Base-by-base conservation (phyloP, 2,329 filamentous ascomycete species). In the Lasiodiplodia sp. region DNA sequence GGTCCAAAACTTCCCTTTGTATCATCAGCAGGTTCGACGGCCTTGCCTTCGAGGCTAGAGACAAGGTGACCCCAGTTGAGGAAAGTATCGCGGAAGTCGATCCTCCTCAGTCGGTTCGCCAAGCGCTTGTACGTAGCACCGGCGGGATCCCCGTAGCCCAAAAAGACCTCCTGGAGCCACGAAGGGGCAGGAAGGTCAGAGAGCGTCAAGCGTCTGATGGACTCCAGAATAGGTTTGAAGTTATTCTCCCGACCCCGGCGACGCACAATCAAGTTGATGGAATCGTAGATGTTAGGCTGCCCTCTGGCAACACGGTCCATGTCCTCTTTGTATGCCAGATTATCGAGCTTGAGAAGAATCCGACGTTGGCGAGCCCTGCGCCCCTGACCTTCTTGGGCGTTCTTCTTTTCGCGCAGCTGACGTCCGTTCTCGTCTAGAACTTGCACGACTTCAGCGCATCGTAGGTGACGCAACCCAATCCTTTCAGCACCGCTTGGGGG, bases 81-180 rank as follows among this genome's bases (percentile, higher is more conserved):
- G 78, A 99, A 97, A 0, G 96, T 98, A 77, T 99, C 96, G 67
- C 94, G 87, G 77, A 94, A 97, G 78, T 99, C 94, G 66, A 99
- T 84, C 67, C 87, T 92, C 74, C 89, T 89, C 71, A 97, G 85
- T 69, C 90, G 87, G 77, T 93, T 96, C 1, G 92, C 83, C 18
- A 99, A 82, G 63, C 93, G 90, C 71, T 92, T 93, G 81, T 97
- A 97, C 25, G 89, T 92, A 40, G 96, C 96, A 69, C 92, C 91
- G 37, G 93, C 88, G 69, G 96, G 95, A 79, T 99, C 94, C 57
- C 96, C 96, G 78, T 97, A 98, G 3, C 96, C 96, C n/a, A 99
- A 84, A 79, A 98, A 99, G 11, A 98, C 95, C 73, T 98, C 96
- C 75, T 97, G 93, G 53, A 99, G 85, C 96, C 96, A 99, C 2